phyloP scores from a whole-genome alignment of 2,329 filamentous ascomycete genomes.

The Neocatenulostroma microsporum region DNA sequence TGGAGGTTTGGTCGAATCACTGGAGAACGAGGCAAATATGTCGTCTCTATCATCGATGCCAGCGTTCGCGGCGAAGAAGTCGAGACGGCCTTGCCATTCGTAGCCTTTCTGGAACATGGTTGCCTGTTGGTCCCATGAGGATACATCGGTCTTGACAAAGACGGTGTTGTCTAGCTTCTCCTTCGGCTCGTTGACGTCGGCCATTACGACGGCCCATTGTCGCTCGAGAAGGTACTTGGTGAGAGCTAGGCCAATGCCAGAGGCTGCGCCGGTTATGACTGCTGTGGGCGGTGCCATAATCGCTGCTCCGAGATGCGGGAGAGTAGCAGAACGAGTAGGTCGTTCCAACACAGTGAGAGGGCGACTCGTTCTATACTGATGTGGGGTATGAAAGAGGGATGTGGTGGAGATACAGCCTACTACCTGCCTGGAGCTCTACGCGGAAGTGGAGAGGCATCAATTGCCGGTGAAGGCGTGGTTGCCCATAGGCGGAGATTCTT shows the following conservation, averaged over 20 bases:
- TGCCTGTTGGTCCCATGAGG: slow-evolving; percentile 23
- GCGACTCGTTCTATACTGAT: too few relatives aligned
- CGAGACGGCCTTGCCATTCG: slow-evolving; percentile 20
- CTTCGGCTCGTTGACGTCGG: slow-evolving; percentile 36
- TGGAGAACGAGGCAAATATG: slow-evolving; percentile 24
- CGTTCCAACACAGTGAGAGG: too few relatives aligned
- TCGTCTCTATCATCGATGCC: slow-evolving; percentile 31
- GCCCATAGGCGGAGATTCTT: not conserved
- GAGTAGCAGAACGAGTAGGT: too few relatives aligned
- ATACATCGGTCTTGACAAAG: slow-evolving; percentile 31
- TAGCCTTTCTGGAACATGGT: slow-evolving; percentile 20
- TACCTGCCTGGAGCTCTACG: too few relatives aligned
- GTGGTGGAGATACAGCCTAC: not conserved
- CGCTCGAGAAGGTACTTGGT: slow-evolving; percentile 29
- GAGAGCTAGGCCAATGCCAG: slow-evolving; percentile 32
- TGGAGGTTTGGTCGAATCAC: slow-evolving; percentile 18
- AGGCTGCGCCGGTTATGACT: slow-evolving; percentile 30
- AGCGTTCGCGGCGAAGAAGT: slow-evolving; percentile 28
- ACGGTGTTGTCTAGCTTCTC: slow-evolving; percentile 19
- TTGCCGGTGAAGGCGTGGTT: not conserved
- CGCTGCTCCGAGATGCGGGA: too few relatives aligned
- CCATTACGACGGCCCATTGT: slow-evolving; percentile 37
- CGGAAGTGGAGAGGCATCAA: slow-evolving; percentile 1
- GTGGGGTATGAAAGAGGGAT: not conserved
- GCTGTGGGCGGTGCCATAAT: slow-evolving; percentile 10